Evolutionary conservation across 83 land plant genomes (phyloP).

Genomic region (Thuja plicata): DNA sequence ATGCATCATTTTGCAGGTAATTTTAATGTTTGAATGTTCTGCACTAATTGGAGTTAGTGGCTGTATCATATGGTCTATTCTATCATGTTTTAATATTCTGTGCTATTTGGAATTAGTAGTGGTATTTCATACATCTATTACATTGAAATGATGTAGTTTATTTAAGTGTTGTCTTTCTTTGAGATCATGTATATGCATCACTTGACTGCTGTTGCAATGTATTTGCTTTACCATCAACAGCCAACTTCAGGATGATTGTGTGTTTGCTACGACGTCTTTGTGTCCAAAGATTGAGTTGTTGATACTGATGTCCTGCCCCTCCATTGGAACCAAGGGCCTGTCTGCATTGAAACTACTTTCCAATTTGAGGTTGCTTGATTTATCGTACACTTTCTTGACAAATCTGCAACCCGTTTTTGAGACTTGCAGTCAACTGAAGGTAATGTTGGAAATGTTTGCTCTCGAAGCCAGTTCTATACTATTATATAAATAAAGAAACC

Average conservation of each 20-base stretch:
- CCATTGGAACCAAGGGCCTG: slow-evolving; percentile 81
- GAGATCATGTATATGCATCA: slow-evolving; percentile 8
- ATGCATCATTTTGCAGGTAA: slow-evolving; percentile 98
- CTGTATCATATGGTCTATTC: neutral
- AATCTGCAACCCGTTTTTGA: slow-evolving; percentile 86
- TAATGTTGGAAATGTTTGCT: slow-evolving; percentile 15
- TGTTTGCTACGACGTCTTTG: slow-evolving; percentile 69
- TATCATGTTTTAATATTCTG: neutral
- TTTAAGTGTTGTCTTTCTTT: neutral
- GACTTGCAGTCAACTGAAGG: slow-evolving; percentile 76
- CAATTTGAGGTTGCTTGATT: slow-evolving; percentile 77
- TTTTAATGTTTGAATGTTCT: neutral
- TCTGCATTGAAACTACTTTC: slow-evolving; percentile 60
- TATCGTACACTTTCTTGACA: slow-evolving; percentile 87
- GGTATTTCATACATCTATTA: neutral
- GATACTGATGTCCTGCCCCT: slow-evolving; percentile 80
- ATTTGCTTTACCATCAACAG: slow-evolving; percentile 37
- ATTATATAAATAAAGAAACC: neutral
- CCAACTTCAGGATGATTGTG: slow-evolving; percentile 82
- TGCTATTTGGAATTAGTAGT: neutral
- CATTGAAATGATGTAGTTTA: neutral
- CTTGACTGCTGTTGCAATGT: slow-evolving; percentile 13
- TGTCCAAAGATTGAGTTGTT: slow-evolving; percentile 81
- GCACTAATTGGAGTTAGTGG: neutral
- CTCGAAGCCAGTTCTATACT: neutral